Conservation (phyloP, 2,329 filamentous ascomycete genomes). For the Beauveria sp. region DNA sequence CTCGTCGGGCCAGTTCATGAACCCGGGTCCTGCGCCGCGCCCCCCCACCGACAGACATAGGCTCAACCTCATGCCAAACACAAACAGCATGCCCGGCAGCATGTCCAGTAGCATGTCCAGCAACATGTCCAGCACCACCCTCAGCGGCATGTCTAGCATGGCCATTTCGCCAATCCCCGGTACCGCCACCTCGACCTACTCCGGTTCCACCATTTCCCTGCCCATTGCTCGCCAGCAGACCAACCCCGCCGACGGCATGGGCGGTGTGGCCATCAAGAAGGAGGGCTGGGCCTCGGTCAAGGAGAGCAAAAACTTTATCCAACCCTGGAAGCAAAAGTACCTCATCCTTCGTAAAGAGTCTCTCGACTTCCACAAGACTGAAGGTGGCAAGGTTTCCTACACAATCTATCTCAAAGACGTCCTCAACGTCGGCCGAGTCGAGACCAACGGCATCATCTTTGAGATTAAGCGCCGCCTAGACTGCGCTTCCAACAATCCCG, state of each 20-base stretch:
- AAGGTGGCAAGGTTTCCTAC: conserved; percentile 80
- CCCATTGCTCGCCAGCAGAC: conserved; percentile 59
- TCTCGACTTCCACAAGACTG: conserved; percentile 89
- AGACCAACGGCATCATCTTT: conserved; percentile 85
- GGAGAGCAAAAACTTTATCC: conserved; percentile 81
- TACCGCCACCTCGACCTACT: conserved; percentile 58
- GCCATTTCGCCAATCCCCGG: conserved; percentile 64
- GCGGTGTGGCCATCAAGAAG: conserved; percentile 67
- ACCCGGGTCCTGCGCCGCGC: conserved; percentile 87
- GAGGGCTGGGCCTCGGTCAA: conserved; percentile 81
- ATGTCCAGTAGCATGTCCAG: conserved; percentile 49
- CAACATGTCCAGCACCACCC: conserved; percentile 40
- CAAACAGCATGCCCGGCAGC: conserved; percentile 61
- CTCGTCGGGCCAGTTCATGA: conserved; percentile 73
- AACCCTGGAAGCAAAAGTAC: conserved; percentile 83
- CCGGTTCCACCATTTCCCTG: conserved; percentile 64
- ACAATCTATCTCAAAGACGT: conserved; percentile 82
- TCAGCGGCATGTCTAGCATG: conserved; percentile 73
- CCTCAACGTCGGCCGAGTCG: conserved; percentile 81
- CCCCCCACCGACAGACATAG: conserved; percentile 79
- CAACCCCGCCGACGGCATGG: conserved; percentile 53
- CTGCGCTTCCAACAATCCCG: conserved; percentile 60
- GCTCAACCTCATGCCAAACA: conserved; percentile 69
- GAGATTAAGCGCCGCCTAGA: conserved; percentile 77
- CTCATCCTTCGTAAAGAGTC: conserved; percentile 87